Evolutionary conservation across 2,329 filamentous ascomycete genomes (phyloP), one percentile per base, ranked within the genome.

Genomic region (Huntiella moniliformis): DNA sequence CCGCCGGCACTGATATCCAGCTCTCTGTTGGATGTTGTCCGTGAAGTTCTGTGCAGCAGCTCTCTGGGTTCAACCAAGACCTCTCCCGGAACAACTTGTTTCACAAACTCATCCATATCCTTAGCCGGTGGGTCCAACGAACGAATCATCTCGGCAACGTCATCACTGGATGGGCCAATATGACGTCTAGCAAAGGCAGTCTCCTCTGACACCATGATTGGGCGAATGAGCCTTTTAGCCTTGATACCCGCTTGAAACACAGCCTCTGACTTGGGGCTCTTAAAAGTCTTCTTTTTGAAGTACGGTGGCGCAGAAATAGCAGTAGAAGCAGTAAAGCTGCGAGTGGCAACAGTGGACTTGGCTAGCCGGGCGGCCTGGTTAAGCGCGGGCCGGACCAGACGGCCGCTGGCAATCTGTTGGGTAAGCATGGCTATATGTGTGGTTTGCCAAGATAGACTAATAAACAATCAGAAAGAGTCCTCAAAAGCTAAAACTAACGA

Each of bases 81-180:
- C 55, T 86, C 77, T 22, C 73, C 63, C 0, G 88, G 88, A 12
- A 96, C 68, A 42, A 95, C 87, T 63, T 93, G 76, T 55, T 73
- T 67, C 37, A 95, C 74, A 57, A 96, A 94, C 22, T 83, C 77
- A 52, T 95, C 85, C 49, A 96, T 62, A 39, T 70, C 78, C 50
- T 70, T 66, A 7, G 69, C 79, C 0, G 83, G 82, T 13, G 85
- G 83, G 49, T 84, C 78, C 36, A 96, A 68, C 1, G 71, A 71
- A 54, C 78, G 73, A 50, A 95, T 75, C 88, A 96, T 95, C 56
- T 77, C 67, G 53, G 77, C 66, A 1, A 77, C 73, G 46, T 82
- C 77, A 38, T 69, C 65, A 32, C 78, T 69, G 44, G 79, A 77
- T 3, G 86, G 86, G 1, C 87, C 87, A 63, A 95, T 93, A 63